Evolutionary conservation across 495 filamentous ascomycete genomes (phyloP), one percentile per base, ranked within the genome.

Genomic region (Oleoguttula mirabilis): DNA sequence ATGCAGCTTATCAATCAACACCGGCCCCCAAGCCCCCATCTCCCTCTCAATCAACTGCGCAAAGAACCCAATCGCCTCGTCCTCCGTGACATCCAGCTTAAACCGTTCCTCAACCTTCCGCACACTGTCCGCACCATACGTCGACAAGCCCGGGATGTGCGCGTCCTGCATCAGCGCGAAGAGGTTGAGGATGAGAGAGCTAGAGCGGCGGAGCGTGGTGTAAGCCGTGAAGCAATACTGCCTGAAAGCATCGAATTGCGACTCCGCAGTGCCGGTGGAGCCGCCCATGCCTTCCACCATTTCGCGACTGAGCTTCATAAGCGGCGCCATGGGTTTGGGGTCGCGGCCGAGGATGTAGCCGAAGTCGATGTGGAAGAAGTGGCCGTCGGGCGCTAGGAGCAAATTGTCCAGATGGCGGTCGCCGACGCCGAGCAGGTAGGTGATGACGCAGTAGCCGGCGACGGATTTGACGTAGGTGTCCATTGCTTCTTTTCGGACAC

Each of bases 281-380:
- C 92, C 88, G 41, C 90, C 90, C 90, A 99, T 95, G 39, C 87
- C 88, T 53, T 96, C 90, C 11, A 95, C 82, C 90, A 99, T 99
- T 56, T 99, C 90, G 54, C 86, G 85, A 62, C 82, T 84, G 16
- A 99, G 75, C 55, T 99, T 99, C 79, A 99, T 93, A 47, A 82
- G 77, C 0, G 90, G 90, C 2, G 90, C 87, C 55, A 96, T 95
- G 2, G 90, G 90, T 52, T 99, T 99, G 1, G 90, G 90, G 53
- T 99, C 90, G 15, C 90, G 85, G 24, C 90, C 90, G 7, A 99
- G 80, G 47, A 99, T 96, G 64, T 88, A 99, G 24, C 92, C 88
- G 51, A 99, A 96, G 55, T 96, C 90, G 22, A 84, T 85, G 60
- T 99, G 90, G 73, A 99, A 96, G 66, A 99, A 99, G 57, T 88